Percentiles rank a stretch among this genome's conserved stretches.
Conservation (phyloP, 495 filamentous ascomycete species). For the Penicillium alfredii region DNA sequence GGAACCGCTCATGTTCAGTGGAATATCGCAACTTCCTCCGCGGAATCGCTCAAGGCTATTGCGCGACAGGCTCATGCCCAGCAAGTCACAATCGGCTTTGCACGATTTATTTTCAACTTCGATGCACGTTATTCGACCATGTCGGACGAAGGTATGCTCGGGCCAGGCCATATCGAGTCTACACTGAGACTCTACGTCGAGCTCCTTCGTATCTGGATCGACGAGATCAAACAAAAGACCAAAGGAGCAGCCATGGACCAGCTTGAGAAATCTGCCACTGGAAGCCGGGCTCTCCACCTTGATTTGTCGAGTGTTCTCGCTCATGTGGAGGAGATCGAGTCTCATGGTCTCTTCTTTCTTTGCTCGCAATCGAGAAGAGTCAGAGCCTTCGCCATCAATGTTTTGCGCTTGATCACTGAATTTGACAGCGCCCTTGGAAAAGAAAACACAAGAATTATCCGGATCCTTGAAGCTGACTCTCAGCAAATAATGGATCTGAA, state of each 20-base stretch:
- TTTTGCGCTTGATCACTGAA: slow-evolving; percentile 84
- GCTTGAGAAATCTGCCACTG: slow-evolving; percentile 48
- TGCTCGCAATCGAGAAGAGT: slow-evolving; percentile 92
- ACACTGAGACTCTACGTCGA: slow-evolving; percentile 91
- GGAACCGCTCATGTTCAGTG: slow-evolving; percentile 92
- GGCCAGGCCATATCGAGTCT: slow-evolving; percentile 89
- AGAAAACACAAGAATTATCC: slow-evolving; percentile 73
- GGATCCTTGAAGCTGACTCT: slow-evolving; percentile 86
- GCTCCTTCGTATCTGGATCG: slow-evolving; percentile 90
- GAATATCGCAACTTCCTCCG: slow-evolving; percentile 88
- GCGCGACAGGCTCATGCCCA: slow-evolving; percentile 90
- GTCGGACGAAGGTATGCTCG: slow-evolving; percentile 96
- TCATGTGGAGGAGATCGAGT: slow-evolving; percentile 94
- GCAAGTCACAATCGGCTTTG: slow-evolving; percentile 93
- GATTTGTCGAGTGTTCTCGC: slow-evolving; percentile 83
- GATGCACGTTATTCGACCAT: slow-evolving; percentile 95
- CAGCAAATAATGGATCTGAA: slow-evolving; percentile 85
- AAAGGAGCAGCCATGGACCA: slow-evolving; percentile 62
- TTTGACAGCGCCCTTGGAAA: slow-evolving; percentile 88
- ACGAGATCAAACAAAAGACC: slow-evolving; percentile 85
- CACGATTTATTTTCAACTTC: slow-evolving; percentile 95
- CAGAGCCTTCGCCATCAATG: slow-evolving; percentile 83
- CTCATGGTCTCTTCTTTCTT: slow-evolving; percentile 95
- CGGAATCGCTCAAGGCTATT: slow-evolving; percentile 90
- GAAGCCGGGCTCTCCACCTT: slow-evolving; percentile 62